Evolutionary conservation across 345 rosid species (phyloP).

Genomic region (Diplotaxis tenuifolia): DNA sequence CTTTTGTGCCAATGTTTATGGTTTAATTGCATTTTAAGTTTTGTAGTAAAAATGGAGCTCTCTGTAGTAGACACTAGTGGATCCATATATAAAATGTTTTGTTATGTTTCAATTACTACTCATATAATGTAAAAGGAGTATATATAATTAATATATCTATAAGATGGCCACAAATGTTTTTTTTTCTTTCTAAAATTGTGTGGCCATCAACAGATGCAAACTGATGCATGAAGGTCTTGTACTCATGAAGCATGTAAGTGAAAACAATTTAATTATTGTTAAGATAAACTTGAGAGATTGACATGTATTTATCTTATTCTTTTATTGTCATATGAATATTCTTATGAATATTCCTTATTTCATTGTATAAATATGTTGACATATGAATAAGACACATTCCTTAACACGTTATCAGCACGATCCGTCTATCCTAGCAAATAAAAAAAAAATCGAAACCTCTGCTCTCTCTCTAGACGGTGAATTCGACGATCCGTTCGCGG

Average conservation of each 20-base stretch:
- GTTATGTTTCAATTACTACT: not conserved
- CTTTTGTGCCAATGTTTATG: slow-evolving; percentile 2
- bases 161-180: not conserved
- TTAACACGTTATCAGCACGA: too few relatives aligned
- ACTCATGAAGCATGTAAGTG: not conserved
- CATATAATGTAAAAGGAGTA: not conserved
- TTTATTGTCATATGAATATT: too few relatives aligned
- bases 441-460: too few relatives aligned
- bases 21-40: not conserved
- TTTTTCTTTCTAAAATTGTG: not conserved
- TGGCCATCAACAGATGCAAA: not conserved
- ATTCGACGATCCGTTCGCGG: too few relatives aligned
- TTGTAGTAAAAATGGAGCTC: not conserved
- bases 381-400: too few relatives aligned
- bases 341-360: too few relatives aligned
- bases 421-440: too few relatives aligned
- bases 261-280: not conserved
- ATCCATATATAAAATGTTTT: not conserved
- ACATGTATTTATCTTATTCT: too few relatives aligned
- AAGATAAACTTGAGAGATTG: too few relatives aligned
- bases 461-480: too few relatives aligned
- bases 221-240: not conserved
- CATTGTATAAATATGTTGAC: too few relatives aligned
- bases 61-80: not conserved
- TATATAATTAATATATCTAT: not conserved